Conservation (phyloP, 768 basidiomycete genomes). For the Exidia glandulosa region DNA sequence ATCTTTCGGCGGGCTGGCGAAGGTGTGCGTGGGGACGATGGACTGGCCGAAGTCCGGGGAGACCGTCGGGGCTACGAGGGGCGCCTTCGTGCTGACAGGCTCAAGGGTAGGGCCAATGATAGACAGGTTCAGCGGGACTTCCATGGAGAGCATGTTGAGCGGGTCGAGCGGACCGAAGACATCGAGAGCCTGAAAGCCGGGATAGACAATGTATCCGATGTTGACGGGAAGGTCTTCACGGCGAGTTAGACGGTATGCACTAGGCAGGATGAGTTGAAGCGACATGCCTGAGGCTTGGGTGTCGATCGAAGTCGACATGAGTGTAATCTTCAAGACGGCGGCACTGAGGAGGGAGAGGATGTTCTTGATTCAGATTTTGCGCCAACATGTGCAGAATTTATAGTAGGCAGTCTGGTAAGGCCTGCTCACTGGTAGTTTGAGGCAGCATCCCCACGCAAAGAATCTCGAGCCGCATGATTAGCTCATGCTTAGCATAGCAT, state of each 20-base stretch:
- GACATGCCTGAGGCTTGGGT: no score
- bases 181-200: background rate
- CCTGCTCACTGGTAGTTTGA: no score
- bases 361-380: no score
- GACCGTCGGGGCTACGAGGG: background rate
- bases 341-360: no score
- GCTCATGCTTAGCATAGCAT: no score
- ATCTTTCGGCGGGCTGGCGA: background rate
- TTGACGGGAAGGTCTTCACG: background rate
- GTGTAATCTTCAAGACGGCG: no score
- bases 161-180: slow-evolving; percentile 1
- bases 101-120: slow-evolving; percentile 1
- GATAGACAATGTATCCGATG: background rate
- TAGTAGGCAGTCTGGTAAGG: no score
- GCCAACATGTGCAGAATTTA: no score
- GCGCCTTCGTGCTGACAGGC: background rate
- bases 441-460: no score
- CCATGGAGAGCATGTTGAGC: background rate
- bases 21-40: slow-evolving; percentile 3
- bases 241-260: no score
- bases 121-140: background rate
- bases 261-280: background rate
- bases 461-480: no score
- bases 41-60: background rate
- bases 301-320: no score